Base-by-base conservation (phyloP, 1,139 yeast genomes). In the Citeromyces siamensis region DNA sequence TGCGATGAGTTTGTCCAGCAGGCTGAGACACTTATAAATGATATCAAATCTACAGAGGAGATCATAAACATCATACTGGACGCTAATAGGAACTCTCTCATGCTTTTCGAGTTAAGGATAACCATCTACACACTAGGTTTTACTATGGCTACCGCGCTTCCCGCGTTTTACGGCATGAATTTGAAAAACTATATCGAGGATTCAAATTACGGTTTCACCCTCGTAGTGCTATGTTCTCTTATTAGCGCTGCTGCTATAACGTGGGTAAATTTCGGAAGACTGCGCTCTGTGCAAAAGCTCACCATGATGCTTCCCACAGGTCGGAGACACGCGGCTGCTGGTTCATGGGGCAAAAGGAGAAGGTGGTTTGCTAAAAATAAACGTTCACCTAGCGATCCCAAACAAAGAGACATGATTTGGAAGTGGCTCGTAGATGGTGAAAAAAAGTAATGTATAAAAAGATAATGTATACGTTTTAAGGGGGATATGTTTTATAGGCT, bases 1-100 rank as follows among this genome's bases (percentile, higher is more conserved):
- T 83, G 94, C 55, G 98, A 93, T 51, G 98, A 93, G 57, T 82
- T 85, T 50, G 98, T 90, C 3, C 99, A 90, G 54, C 86, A 85
- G 40, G 81, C 94, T 0, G 95, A 85, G 35, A 79, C 88, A 23
- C 62, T 86, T 39, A 75, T 84, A 26, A 72, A 77, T 44, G 94
- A 90, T 56, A 90, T 93, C 47, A 74, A 79, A 44, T 85, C 94
- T 12, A 90, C 99, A 0, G 98, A 93, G 52, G 99, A 93, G 53
- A 86, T 93, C 49, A 93, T 86, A 41, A 93, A 93, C 54, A 90
- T 93, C 48, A 85, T 93, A 40, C 60, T 93, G 38, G 99, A 93
- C 56, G 86, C 98, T 1, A 90, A 88, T 53, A 75, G 99, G 58
- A 93, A 93, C 57, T 79, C 94, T 5, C 66, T 90, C 42, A 88